These are phyloP conservation scores for Cytospora leucostoma DNA, from an alignment of 2,329 filamentous ascomycete species.

Conservation along the genomic window DNA sequence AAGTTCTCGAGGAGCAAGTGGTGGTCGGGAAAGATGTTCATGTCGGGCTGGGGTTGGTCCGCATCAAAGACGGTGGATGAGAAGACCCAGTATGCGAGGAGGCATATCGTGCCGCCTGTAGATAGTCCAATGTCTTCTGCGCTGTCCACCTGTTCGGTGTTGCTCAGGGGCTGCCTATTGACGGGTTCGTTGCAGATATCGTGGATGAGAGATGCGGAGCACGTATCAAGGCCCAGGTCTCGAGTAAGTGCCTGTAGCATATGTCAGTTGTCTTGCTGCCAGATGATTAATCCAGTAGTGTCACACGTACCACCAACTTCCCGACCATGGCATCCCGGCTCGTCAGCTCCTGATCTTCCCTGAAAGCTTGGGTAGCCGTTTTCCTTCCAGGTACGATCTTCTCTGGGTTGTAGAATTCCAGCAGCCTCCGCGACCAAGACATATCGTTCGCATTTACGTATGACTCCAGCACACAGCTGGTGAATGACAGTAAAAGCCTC, in stretches of 20 bases:
- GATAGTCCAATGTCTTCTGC: constrained; percentile 59
- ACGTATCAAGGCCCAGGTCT: constrained; percentile 58
- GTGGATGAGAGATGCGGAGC: constrained; percentile 49
- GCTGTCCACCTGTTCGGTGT: constrained; percentile 31
- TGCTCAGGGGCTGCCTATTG: constrained; percentile 47
- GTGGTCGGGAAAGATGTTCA: constrained; percentile 64
- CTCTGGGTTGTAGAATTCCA: constrained; percentile 68
- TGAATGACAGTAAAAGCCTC: constrained; percentile 71
- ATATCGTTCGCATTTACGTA: constrained; percentile 65
- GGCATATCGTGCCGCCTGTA: constrained; percentile 58
- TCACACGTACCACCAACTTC: constrained; percentile 63
- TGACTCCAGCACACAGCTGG: constrained; percentile 75
- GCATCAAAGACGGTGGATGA: constrained; percentile 63
- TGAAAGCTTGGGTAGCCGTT: constrained; percentile 65
- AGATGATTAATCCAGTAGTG: not conserved
- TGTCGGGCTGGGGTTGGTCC: constrained; percentile 52
- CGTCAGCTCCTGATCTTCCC: constrained; percentile 61
- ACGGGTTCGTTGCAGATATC: constrained; percentile 46
- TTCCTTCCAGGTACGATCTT: constrained; percentile 62
- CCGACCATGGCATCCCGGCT: constrained; percentile 68
- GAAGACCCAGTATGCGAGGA: constrained; percentile 64
- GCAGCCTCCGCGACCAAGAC: constrained; percentile 64
- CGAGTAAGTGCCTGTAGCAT: constrained; percentile 59
- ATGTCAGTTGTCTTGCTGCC: constrained; percentile 23
- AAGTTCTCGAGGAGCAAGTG: constrained; percentile 55